Conservation (phyloP, 148 eudicot genomes). For the Rhododendron molle region DNA sequence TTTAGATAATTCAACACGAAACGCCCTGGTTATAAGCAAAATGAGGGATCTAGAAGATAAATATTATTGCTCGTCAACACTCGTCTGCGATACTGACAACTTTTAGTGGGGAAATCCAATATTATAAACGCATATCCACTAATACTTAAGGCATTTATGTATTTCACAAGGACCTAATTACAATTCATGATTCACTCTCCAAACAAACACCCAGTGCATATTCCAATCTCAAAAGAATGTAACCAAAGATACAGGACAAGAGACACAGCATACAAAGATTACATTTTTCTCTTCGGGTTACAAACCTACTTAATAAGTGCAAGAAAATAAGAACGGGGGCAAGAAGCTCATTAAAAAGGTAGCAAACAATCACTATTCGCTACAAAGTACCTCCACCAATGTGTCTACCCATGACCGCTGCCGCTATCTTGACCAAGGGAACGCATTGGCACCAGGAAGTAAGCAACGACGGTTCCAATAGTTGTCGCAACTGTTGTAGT, state of each 20-base stretch:
- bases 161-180: not conserved
- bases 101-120: not conserved
- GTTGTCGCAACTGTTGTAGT: slow-evolving; percentile 69
- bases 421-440: slow-evolving; percentile 89
- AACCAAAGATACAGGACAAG: not conserved
- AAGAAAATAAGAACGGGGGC: not conserved
- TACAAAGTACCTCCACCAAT: slow-evolving; percentile 83
- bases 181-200: not conserved
- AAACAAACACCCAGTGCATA: not conserved
- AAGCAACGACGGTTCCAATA: slow-evolving; percentile 78
- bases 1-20: not conserved
- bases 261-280: not conserved
- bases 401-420: slow-evolving; percentile 97
- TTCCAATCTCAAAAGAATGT: too few relatives aligned
- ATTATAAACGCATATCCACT: not conserved
- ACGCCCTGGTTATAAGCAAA: not conserved
- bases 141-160: not conserved
- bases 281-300: not conserved
- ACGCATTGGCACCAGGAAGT: slow-evolving; percentile 75
- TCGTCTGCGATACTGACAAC: not conserved
- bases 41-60: not conserved
- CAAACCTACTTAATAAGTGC: slow-evolving; percentile 4
- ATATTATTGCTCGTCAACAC: not conserved
- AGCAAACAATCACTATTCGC: not conserved
- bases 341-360: slow-evolving; percentile 8